Percentiles rank a stretch among this genome's conserved stretches.
These are phyloP conservation scores for Cladosporium halotolerans DNA, from an alignment of 2,329 filamentous ascomycete genomes.

Conservation along the genomic window DNA sequence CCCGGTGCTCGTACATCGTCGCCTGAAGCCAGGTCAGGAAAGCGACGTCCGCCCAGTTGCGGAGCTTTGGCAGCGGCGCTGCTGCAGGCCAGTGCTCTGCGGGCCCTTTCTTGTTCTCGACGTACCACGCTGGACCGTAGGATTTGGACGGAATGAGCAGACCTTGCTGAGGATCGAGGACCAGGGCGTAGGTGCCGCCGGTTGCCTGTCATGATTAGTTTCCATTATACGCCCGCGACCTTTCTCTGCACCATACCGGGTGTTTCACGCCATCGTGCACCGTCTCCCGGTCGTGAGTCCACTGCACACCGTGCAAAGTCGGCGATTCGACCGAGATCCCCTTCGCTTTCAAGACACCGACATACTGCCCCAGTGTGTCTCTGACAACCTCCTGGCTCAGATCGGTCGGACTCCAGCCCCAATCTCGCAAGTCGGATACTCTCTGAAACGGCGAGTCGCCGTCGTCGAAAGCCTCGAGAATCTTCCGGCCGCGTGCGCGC, in stretches of 20 bases:
- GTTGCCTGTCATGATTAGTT: background rate
- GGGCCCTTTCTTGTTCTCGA: background rate
- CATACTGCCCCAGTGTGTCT: background rate
- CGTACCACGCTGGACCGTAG: background rate
- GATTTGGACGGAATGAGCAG: background rate
- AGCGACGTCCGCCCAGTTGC: slow-evolving; percentile 13
- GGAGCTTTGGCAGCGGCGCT: slow-evolving; percentile 3
- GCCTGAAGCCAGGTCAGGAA: slow-evolving; percentile 12
- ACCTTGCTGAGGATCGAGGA: slow-evolving; percentile 1
- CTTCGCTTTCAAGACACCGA: background rate
- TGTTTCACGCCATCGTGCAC: background rate
- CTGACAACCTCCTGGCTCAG: background rate
- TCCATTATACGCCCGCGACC: too few species aligned
- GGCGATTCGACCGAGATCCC: background rate
- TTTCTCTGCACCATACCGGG: background rate
- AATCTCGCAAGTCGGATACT: background rate
- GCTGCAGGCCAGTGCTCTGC: background rate
- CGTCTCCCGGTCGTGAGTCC: background rate
- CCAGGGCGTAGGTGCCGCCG: background rate
- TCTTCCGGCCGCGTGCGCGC: background rate
- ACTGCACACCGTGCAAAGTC: background rate
- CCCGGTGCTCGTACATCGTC: slow-evolving; percentile 3
- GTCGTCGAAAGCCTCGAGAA: background rate
- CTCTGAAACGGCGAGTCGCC: background rate
- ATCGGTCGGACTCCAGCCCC: background rate